Percentiles rank a stretch among this genome's conserved stretches.
phyloP scores from a whole-genome alignment of 1,284 basidiomycete genomes.

The Bjerkandera adusta region DNA sequence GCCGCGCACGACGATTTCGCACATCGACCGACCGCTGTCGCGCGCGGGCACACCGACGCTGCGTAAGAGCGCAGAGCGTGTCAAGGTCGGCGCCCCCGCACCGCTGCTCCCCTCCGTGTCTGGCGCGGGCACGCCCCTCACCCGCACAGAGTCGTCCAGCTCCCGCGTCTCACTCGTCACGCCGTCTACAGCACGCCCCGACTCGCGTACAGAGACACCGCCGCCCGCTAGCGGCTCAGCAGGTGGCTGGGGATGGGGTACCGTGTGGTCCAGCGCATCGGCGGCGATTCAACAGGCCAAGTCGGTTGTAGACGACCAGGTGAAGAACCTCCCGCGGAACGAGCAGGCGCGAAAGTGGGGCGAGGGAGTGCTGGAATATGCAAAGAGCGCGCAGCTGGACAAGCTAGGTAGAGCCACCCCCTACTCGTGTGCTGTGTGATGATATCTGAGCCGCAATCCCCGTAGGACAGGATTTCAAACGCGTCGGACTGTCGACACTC shows the following conservation, averaged over 20 bases:
- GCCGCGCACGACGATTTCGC: conserved; percentile 52
- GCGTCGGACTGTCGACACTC: conserved; percentile 83
- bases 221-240: conserved; percentile 16
- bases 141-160: conserved; percentile 30
- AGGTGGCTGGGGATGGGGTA: conserved; percentile 75
- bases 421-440: background rate
- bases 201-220: conserved; percentile 22
- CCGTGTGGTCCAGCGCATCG: conserved; percentile 84
- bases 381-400: conserved; percentile 63
- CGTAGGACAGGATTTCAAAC: conserved; percentile 83
- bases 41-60: conserved; percentile 70
- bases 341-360: conserved; percentile 82
- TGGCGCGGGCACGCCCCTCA: conserved; percentile 36
- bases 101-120: conserved; percentile 31
- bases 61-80: conserved; percentile 75
- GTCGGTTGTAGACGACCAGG: conserved; percentile 88
- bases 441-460: background rate
- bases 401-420: conserved; percentile 57
- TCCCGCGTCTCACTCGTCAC: conserved; percentile 24
- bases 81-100: conserved; percentile 57
- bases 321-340: conserved; percentile 77
- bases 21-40: conserved; percentile 58
- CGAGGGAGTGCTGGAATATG: conserved; percentile 45
- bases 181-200: conserved; percentile 24
- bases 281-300: conserved; percentile 86